Evolutionary conservation across 768 basidiomycete species (phyloP), one percentile per base, ranked within the genome.

Genomic region (Tephrocybe sp.): DNA sequence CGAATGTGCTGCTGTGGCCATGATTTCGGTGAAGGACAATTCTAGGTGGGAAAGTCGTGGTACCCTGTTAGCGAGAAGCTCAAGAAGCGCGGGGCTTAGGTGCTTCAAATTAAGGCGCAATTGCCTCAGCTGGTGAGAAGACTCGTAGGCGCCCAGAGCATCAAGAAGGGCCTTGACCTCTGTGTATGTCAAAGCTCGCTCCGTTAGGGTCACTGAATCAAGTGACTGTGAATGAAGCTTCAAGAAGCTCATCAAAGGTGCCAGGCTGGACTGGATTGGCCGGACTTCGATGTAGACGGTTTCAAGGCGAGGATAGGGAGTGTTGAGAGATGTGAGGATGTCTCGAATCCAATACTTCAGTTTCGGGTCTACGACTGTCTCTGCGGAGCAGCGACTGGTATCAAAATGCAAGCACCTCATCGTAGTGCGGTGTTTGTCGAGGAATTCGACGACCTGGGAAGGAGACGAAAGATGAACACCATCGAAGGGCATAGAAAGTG

Each of bases 401-500:
- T 58, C 62, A 12, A 80, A 63, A 20, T 62, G 63, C 33, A 80
- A 54, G 7, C 68, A 66, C 43, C 65, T 65, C 44, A 79, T 59
- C 0, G 67, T 70, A 7, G 38, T 34, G 36, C 61, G 53, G 52
- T 78, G 76, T 26, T 62, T 66, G 10, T 58, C 48, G 15, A 80
- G 53, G 55, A 78, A 77, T 2, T 25, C 49, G 12, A 64, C 66
- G 17, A 80, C 65, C 8, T 56, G 36, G 17, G 42, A 30, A 0
- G 70, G 67, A 26, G 72, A 62, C 9, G 68, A 60, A 21, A 80
- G 66, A 30, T 77, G 74, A 5, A 58, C 62, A 6, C 76, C 76
- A 37, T 78, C 71, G 45, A 71, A 76, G 6, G 78, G 77, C 14
- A 78, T 74, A 24, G 70, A 73, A 12, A 80, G 60, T 1, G 66